Evolutionary conservation across 2,329 filamentous ascomycete species (phyloP), one percentile per base, ranked within the genome.

Genomic region (Immersiporthe knoxdaviesiana): DNA sequence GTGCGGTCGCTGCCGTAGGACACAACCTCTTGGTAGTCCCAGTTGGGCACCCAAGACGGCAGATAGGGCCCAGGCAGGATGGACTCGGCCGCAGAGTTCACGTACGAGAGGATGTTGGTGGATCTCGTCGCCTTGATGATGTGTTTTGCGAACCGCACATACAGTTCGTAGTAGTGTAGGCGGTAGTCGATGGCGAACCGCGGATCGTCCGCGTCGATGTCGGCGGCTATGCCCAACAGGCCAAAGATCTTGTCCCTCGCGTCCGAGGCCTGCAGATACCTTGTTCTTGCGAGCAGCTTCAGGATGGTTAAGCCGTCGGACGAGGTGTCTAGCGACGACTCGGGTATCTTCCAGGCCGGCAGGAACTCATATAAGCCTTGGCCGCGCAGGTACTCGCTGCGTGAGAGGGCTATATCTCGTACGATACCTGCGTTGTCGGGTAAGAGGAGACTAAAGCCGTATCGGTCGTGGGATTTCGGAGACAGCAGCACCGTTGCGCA

Each of bases 241-340:
- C 56, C 65, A n/a, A 61, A 66, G 12, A 66, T 66, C 14, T 60
- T 66, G 65, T 66, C 65, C 27, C 56, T 66, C 14, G 65, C 39
- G 47, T 66, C 65, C 7, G 65, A 39, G 41, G 65, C 10, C 18
- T 66, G 14, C 1, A 66, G 56, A 4, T 62, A 52, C 2, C 65
- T 62, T 14, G 39, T 59, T 16, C 14, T 39, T 18, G 44, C 54
- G 3, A 66, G 56, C 6, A 56, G 2, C 27, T 16, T 16, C 14
- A 56, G 32, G 27, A 56, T 56, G 27, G 24, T 56, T 16, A 56
- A 8, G 16, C 24, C 52, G 27, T 30, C 52, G 2, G 14, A 16
- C 8, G 52, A 30, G 24, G 52, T 56, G 27, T 56, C 27, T n/a
- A n/a, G n/a, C 52, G 8, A 32, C 2, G 24, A 5, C 52, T 56